A percentile compares a stretch with the other conserved stretches of the same genome.
Evolutionary conservation across 805 yeast genomes (phyloP).

Genomic region (Middelhovenomyces tepae): DNA sequence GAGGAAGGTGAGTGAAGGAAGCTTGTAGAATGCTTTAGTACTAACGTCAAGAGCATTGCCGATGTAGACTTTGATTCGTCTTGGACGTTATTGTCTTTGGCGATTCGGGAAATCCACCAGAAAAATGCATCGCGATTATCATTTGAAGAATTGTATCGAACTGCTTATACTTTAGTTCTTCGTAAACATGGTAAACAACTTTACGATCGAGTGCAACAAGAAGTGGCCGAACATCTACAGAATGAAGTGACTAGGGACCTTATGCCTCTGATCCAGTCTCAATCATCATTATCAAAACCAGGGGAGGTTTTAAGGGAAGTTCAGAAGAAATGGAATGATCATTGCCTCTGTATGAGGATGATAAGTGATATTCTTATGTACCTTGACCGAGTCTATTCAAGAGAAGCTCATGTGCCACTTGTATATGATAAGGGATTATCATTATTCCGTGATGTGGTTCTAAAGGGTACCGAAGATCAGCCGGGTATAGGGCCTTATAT

Average conservation of each 20-base stretch:
- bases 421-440: constrained; percentile 68
- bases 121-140: constrained; percentile 67
- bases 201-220: constrained; percentile 48
- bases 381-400: constrained; percentile 75
- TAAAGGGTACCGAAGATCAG: constrained; percentile 35
- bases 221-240: constrained; percentile 40
- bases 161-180: constrained; percentile 67
- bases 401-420: constrained; percentile 51
- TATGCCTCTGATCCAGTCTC: constrained; percentile 13
- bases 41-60: background rate
- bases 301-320: constrained; percentile 28
- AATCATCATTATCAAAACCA: constrained; percentile 6
- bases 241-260: constrained; percentile 16
- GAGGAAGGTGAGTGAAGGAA: constrained; percentile 14
- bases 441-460: constrained; percentile 52
- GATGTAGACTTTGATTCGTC: constrained; percentile 49
- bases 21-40: background rate
- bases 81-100: constrained; percentile 58
- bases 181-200: constrained; percentile 57
- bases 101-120: constrained; percentile 61
- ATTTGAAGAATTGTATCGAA: constrained; percentile 74
- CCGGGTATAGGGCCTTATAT: constrained; percentile 44
- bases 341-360: constrained; percentile 62
- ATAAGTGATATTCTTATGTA: constrained; percentile 81
- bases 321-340: constrained; percentile 57